Evolutionary conservation across 2,329 filamentous ascomycete genomes (phyloP).

Genomic region (Aspergillus puulaauensis): DNA sequence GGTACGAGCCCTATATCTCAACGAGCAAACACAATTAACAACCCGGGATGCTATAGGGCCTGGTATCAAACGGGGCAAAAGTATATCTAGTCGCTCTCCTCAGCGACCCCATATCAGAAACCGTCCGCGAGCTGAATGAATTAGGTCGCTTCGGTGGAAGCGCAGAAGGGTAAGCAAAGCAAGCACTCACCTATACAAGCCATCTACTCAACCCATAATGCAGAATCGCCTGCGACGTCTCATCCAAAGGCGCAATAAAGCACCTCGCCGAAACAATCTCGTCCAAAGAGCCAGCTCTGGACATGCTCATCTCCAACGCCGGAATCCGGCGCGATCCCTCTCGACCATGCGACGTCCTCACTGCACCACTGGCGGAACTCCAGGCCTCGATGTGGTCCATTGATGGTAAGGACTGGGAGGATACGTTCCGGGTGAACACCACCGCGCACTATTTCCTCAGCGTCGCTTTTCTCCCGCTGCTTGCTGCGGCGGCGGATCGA

Average conservation of each 20-base stretch:
- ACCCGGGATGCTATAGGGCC: conserved; percentile 29
- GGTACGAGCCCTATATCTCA: conserved; percentile 22
- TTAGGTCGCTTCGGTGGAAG: conserved; percentile 34
- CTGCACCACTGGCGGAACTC: conserved; percentile 43
- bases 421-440: conserved; percentile 50
- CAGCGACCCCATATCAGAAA: conserved; percentile 42
- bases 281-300: conserved; percentile 41
- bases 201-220: too few relatives aligned
- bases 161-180: neutral
- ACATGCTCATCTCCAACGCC: conserved; percentile 52
- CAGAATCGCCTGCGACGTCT: neutral
- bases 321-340: conserved; percentile 50
- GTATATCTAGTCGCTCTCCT: conserved; percentile 46
- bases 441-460: conserved; percentile 53
- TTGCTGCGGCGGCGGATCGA: conserved; percentile 40
- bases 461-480: conserved; percentile 47
- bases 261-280: conserved; percentile 28
- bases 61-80: conserved; percentile 49
- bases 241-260: conserved; percentile 41
- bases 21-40: too few relatives aligned
- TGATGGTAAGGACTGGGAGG: conserved; percentile 39
- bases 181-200: too few relatives aligned
- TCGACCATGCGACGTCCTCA: conserved; percentile 45
- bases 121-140: conserved; percentile 40
- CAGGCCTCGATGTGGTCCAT: conserved; percentile 44